These are phyloP conservation scores for Ophiocordyceps camponoti-floridani DNA, from an alignment of 2,329 filamentous ascomycete species.

Conservation along the genomic window DNA sequence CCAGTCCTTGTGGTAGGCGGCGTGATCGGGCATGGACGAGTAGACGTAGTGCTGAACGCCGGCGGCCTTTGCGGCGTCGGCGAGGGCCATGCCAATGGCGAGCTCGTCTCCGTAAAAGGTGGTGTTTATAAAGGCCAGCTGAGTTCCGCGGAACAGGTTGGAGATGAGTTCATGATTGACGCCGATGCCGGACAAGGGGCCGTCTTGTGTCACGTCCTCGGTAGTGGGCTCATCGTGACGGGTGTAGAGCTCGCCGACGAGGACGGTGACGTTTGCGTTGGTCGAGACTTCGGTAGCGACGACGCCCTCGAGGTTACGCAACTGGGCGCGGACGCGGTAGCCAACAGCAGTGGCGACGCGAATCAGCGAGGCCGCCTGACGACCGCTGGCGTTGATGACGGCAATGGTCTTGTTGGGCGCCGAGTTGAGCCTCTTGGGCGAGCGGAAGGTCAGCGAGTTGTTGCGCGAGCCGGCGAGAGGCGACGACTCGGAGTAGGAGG, in stretches of 20 bases:
- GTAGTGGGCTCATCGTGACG: slow-evolving; percentile 31
- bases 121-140: slow-evolving; percentile 93
- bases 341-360: slow-evolving; percentile 86
- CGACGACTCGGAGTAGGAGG: slow-evolving; percentile 42
- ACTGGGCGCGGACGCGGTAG: slow-evolving; percentile 81
- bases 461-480: slow-evolving; percentile 35
- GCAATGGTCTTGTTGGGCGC: slow-evolving; percentile 64
- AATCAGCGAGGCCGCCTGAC: slow-evolving; percentile 89
- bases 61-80: slow-evolving; percentile 72
- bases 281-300: slow-evolving; percentile 73
- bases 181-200: slow-evolving; percentile 40
- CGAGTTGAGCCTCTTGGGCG: slow-evolving; percentile 39
- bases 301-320: slow-evolving; percentile 71
- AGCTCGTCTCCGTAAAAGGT: slow-evolving; percentile 94
- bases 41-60: slow-evolving; percentile 87
- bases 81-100: slow-evolving; percentile 71
- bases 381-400: slow-evolving; percentile 87
- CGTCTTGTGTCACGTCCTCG: slow-evolving; percentile 51
- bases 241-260: slow-evolving; percentile 47
- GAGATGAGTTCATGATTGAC: slow-evolving; percentile 58
- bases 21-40: slow-evolving; percentile 93
- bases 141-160: slow-evolving; percentile 64
- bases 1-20: slow-evolving; percentile 58
- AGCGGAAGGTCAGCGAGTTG: slow-evolving; percentile 42
- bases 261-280: slow-evolving; percentile 56